Evolutionary conservation across 2,329 filamentous ascomycete species (phyloP).

Genomic region (Fusarium sp.): DNA sequence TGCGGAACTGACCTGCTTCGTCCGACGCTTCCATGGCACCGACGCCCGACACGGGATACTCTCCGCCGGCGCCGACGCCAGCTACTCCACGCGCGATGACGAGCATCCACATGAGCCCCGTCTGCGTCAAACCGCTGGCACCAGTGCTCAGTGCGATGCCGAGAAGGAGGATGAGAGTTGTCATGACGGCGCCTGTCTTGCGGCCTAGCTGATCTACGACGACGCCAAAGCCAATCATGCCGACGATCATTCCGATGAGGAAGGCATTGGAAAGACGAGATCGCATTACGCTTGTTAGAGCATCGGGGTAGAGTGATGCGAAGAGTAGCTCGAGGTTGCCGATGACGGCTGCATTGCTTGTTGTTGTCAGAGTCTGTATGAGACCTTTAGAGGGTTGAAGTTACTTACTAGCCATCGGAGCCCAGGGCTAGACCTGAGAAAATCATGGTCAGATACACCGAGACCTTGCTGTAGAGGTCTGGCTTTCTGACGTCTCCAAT

Average conservation of each 20-base stretch:
- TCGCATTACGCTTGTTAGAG: not conserved
- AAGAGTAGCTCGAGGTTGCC: conserved; percentile 13
- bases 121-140: not conserved
- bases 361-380: not conserved
- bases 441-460: conserved; percentile 9
- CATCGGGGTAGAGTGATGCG: conserved; percentile 5
- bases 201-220: conserved; percentile 16
- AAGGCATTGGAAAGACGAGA: conserved; percentile 7
- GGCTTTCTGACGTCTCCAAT: conserved; percentile 3
- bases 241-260: conserved; percentile 14
- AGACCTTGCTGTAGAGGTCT: conserved; percentile 6
- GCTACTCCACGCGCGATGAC: conserved; percentile 18
- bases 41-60: conserved; percentile 15
- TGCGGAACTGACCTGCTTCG: conserved; percentile 17
- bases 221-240: conserved; percentile 8
- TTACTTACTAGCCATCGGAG: conserved; percentile 23
- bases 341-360: conserved; percentile 8
- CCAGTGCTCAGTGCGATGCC: conserved; percentile 12
- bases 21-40: conserved; percentile 7
- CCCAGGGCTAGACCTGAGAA: conserved; percentile 11
- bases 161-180: not conserved
- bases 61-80: conserved; percentile 9
- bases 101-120: conserved; percentile 12
- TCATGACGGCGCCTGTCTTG: conserved; percentile 18
- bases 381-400: rapidly evolving